Conservation (phyloP, 176 grass and related monocot species). For the Aegilops bicornis region DNA sequence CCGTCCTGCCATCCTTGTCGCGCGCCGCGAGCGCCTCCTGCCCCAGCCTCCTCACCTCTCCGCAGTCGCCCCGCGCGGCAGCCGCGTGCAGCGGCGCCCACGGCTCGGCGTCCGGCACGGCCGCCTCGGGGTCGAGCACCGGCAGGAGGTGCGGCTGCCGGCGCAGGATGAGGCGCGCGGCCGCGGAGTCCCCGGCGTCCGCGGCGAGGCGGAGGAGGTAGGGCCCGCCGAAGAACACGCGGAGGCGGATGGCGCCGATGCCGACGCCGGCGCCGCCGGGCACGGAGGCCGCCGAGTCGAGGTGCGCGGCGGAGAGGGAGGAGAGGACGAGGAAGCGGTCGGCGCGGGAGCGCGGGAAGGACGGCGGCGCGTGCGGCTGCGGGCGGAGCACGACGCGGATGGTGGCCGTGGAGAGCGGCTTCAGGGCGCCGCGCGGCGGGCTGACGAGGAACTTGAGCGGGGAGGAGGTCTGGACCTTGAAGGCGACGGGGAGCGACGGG, state of each 20-base stretch:
- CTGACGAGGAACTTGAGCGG: slow-evolving; percentile 96
- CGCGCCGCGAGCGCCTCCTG: slow-evolving; percentile 40
- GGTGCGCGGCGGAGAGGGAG: slow-evolving; percentile 54
- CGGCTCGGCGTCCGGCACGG: slow-evolving; percentile 27
- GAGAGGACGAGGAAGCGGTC: slow-evolving; percentile 93
- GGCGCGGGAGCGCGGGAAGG: slow-evolving; percentile 75
- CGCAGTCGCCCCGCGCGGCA: slow-evolving; percentile 57
- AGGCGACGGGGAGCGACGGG: slow-evolving; percentile 53
- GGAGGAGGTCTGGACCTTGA: slow-evolving; percentile 92
- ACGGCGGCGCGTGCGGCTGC: slow-evolving; percentile 55
- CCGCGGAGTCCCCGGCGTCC: slow-evolving; percentile 39
- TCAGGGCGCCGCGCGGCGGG: slow-evolving; percentile 62
- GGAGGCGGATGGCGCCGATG: slow-evolving; percentile 43
- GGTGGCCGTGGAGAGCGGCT: slow-evolving; percentile 56
- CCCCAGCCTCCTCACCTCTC: slow-evolving; percentile 49
- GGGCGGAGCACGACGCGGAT: slow-evolving; percentile 89
- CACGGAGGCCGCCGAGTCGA: background rate
- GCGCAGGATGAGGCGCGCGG: slow-evolving; percentile 68
- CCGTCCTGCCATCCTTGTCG: slow-evolving; percentile 59
- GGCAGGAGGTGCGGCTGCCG: slow-evolving; percentile 70
- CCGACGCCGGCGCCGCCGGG: background rate
- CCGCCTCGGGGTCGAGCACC: slow-evolving; percentile 37
- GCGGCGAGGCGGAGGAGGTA: slow-evolving; percentile 67
- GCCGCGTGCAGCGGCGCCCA: slow-evolving; percentile 61
- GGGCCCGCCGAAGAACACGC: slow-evolving; percentile 71